These are phyloP conservation scores for Prototheca stagnorum DNA, from an alignment of 163 green algal genomes.

Conservation along the genomic window DNA sequence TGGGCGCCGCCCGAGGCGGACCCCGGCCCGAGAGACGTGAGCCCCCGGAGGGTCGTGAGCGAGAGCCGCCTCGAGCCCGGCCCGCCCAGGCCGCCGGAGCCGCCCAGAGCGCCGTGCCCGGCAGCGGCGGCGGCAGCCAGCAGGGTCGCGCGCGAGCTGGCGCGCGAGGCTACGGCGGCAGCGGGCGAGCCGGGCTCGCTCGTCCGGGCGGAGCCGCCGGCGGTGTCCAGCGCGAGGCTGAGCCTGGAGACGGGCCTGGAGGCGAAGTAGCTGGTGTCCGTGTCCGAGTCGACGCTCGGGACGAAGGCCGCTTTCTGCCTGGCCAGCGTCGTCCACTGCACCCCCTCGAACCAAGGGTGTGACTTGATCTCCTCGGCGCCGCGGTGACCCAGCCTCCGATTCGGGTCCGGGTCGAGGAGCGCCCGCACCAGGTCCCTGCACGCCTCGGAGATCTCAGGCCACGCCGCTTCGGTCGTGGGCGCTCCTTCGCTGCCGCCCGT, in stretches of 20 bases:
- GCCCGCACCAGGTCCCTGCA: conserved; percentile 66
- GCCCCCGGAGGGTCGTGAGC: too few species aligned
- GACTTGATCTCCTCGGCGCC: conserved; percentile 62
- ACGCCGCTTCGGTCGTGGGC: too few species aligned
- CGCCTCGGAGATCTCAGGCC: too few species aligned
- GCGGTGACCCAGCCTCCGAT: conserved; percentile 41
- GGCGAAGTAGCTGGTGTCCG: conserved; percentile 56
- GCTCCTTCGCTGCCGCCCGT: too few species aligned
- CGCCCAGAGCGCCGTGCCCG: background rate
- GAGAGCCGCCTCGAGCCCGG: too few species aligned
- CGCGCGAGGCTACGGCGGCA: background rate
- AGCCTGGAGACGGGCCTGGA: conserved; percentile 17
- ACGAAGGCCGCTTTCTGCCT: conserved; percentile 64
- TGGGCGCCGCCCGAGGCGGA: too few species aligned
- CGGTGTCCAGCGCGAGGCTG: conserved; percentile 17
- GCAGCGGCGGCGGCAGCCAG: background rate
- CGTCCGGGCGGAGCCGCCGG: conserved; percentile 1
- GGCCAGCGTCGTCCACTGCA: conserved; percentile 57
- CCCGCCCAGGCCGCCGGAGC: too few species aligned
- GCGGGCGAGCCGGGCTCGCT: background rate
- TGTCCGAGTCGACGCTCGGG: conserved; percentile 37
- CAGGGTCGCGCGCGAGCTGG: conserved; percentile 1
- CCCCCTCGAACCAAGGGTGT: conserved; percentile 62
- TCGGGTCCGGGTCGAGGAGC: conserved; percentile 42
- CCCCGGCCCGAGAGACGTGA: too few species aligned